Base-by-base conservation (phyloP, 1,284 basidiomycete species). In the Leccinum fuscescens region DNA sequence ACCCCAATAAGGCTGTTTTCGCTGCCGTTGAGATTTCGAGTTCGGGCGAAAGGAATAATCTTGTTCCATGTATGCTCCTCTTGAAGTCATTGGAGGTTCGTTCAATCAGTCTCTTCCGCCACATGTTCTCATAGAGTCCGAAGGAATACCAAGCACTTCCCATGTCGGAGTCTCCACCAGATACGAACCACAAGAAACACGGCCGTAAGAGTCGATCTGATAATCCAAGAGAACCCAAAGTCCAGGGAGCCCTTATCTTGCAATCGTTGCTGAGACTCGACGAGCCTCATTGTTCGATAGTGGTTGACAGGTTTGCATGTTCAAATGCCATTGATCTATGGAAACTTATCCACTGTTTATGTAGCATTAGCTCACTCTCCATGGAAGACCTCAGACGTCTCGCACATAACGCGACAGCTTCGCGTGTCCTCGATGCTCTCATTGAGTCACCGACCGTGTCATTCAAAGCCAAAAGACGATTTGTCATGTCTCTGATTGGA, bases 191-290 rank as follows among this genome's bases (percentile, higher is more conserved):
- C 39, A 62, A 55, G 42, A 68, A 60, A 56, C 29, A 54, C 65
- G 66, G 66, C 64, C 67, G 63, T 57, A 65, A 65, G 61, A 63
- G 57, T 62, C 63, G 64, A 66, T 60, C 59, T 39, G 69, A 74
- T 14, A 73, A 77, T 55, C 73, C 76, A 6, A 66, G 82, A 54
- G 86, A 86, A 69, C 86, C 87, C 4, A 92, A 86, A 66, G 83
- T 90, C n/a, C 93, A 94, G 72, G 95, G 95, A 1, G 91, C 92
- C 7, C 73, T 96, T 11, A 75, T 98, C 5, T 76, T 97, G 2
- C 94, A 97, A 74, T 86, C 90, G 1, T 78, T 96, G 59, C 80
- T 96, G 17, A 82, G 80, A 31, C 79, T 96, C 12, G 74, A 84
- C 0, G 76, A 82, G 6, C 86, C 88, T 0, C 81, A 89, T 65